phyloP scores from a whole-genome alignment of 208 protist genomes.

The Wallacemonas sp. region DNA sequence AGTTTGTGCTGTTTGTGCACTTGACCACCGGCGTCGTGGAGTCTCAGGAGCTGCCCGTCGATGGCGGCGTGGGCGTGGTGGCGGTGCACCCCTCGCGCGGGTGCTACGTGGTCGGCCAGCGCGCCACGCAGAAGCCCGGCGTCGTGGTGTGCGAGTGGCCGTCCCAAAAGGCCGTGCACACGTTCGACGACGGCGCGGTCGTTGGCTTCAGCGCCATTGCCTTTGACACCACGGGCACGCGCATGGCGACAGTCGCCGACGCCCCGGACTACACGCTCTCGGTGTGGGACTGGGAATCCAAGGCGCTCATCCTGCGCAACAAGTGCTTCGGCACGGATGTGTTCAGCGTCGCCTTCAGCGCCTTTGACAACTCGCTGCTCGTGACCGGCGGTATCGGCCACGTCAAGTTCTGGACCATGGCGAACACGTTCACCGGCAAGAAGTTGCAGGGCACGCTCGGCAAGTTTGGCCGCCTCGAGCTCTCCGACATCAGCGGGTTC shows the following conservation, averaged over 20 bases:
- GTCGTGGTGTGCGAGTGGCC: slow-evolving; percentile 89
- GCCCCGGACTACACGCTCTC: slow-evolving; percentile 96
- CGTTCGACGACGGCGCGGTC: slow-evolving; percentile 82
- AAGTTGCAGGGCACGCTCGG: slow-evolving; percentile 97
- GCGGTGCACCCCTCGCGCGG: slow-evolving; percentile 64
- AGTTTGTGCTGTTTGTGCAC: slow-evolving; percentile 87
- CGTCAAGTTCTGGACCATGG: slow-evolving; percentile 99
- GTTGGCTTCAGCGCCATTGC: slow-evolving; percentile 82
- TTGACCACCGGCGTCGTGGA: slow-evolving; percentile 49
- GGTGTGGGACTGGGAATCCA: slow-evolving; percentile 95
- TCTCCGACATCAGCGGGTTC: slow-evolving; percentile 95
- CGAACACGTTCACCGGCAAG: slow-evolving; percentile 97
- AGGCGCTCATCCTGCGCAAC: slow-evolving; percentile 90
- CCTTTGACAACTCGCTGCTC: slow-evolving; percentile 90
- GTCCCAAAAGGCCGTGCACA: slow-evolving; percentile 39
- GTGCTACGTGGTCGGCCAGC: slow-evolving; percentile 90
- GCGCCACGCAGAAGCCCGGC: slow-evolving; percentile 49
- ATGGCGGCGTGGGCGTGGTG: slow-evolving; percentile 63
- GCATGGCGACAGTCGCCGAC: slow-evolving; percentile 94
- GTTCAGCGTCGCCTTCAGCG: slow-evolving; percentile 92
- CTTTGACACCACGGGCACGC: slow-evolving; percentile 88
- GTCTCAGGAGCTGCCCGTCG: slow-evolving; percentile 50
- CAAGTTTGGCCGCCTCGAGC: slow-evolving; percentile 98
- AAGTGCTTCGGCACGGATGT: slow-evolving; percentile 98
- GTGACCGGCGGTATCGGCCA: slow-evolving; percentile 95